A percentile compares a stretch with the other conserved stretches of the same genome.
Conservation (phyloP, 129 eudicot genomes). For the Arctium minus region DNA sequence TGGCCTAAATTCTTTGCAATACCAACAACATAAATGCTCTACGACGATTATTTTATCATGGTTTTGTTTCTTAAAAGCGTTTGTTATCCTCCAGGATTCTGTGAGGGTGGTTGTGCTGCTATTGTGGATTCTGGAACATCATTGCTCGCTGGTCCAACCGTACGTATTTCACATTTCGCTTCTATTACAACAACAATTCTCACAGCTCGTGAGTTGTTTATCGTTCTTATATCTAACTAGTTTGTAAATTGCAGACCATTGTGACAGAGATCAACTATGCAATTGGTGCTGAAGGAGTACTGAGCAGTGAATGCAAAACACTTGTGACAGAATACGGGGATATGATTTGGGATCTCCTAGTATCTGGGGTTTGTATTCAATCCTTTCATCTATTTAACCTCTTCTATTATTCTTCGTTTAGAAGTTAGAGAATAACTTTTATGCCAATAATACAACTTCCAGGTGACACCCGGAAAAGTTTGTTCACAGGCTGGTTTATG, state of each 20-base stretch:
- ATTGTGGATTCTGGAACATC: conserved; percentile 95
- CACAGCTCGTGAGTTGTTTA: background rate
- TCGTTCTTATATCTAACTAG: background rate
- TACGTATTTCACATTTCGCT: conserved; percentile 28
- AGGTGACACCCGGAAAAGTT: conserved; percentile 60
- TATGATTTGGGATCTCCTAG: conserved; percentile 80
- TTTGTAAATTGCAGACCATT: conserved; percentile 47
- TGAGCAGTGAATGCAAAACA: conserved; percentile 78
- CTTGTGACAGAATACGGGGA: conserved; percentile 75
- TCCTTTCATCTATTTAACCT: background rate
- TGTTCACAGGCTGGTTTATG: conserved; percentile 82
- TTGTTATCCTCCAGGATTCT: conserved; percentile 43
- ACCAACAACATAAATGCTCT: background rate
- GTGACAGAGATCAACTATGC: conserved; percentile 89
- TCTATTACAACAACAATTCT: background rate
- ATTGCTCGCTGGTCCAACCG: conserved; percentile 93
- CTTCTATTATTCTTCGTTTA: background rate
- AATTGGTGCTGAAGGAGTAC: conserved; percentile 84
- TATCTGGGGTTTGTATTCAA: conserved; percentile 59
- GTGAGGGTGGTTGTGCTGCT: conserved; percentile 85
- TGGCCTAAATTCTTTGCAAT: no score
- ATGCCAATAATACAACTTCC: conserved; percentile 18
- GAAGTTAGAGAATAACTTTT: background rate
- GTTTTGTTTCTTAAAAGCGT: background rate
- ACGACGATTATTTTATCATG: background rate